Evolutionary conservation across 768 basidiomycete genomes (phyloP).

Genomic region (Pleurotus citrinopileatus): DNA sequence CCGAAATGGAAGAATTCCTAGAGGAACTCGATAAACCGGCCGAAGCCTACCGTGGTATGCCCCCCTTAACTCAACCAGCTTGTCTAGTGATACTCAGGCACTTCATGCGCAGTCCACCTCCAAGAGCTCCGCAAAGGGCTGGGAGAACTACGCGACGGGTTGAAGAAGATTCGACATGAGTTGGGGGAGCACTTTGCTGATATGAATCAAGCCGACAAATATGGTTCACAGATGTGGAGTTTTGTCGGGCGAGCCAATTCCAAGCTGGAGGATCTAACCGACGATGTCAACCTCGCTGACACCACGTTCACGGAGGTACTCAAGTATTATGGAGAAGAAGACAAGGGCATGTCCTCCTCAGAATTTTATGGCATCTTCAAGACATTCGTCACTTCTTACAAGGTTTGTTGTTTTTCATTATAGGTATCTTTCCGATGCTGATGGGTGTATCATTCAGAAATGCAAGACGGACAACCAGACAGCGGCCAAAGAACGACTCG

Average conservation of each 20-base stretch:
- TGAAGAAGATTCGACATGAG: slow-evolving; percentile 80
- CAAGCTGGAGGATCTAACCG: slow-evolving; percentile 79
- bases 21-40: slow-evolving; percentile 88
- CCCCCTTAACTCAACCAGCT: not conserved
- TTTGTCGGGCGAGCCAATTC: slow-evolving; percentile 76
- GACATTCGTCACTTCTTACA: slow-evolving; percentile 93
- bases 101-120: slow-evolving; percentile 62
- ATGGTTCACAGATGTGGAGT: slow-evolving; percentile 89
- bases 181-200: slow-evolving; percentile 78
- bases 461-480: slow-evolving; percentile 80
- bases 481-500: slow-evolving; percentile 65
- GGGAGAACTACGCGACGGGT: slow-evolving; percentile 66
- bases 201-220: slow-evolving; percentile 67
- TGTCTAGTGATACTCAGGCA: not conserved
- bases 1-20: slow-evolving; percentile 81
- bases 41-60: slow-evolving; percentile 86
- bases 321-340: slow-evolving; percentile 91
- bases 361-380: slow-evolving; percentile 98
- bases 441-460: slow-evolving; percentile 54
- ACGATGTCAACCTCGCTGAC: slow-evolving; percentile 86
- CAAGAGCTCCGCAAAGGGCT: slow-evolving; percentile 82
- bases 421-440: not conserved
- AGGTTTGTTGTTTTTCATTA: slow-evolving; percentile 35
- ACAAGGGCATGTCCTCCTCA: slow-evolving; percentile 77
- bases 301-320: slow-evolving; percentile 82